Evolutionary conservation across 164 flowering plant genomes (phyloP).

Genomic region (Chimonanthus salicifolius): DNA sequence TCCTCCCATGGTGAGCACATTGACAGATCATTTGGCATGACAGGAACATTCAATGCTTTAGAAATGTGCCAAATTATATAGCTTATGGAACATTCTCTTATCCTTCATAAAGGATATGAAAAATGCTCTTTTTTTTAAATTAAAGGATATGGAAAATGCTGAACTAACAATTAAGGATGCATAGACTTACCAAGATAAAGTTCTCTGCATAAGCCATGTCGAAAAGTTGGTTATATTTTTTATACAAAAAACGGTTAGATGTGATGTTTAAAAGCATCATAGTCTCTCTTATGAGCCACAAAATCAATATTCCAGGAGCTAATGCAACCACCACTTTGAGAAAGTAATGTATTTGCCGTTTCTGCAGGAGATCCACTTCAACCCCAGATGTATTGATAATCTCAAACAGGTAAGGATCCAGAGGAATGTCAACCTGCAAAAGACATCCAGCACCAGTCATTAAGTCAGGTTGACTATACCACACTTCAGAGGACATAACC

Average conservation of each 20-base stretch:
- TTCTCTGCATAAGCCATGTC: slow-evolving; percentile 92
- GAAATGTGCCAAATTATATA: background rate
- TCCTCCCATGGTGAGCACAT: no score
- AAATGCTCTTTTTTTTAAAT: no score
- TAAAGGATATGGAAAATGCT: no score
- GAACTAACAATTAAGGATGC: background rate
- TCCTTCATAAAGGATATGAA: background rate
- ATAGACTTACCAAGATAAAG: slow-evolving; percentile 65
- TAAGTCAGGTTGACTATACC: background rate
- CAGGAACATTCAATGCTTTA: background rate
- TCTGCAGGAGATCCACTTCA: slow-evolving; percentile 95
- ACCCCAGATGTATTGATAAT: slow-evolving; percentile 75
- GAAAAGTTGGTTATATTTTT: slow-evolving; percentile 77
- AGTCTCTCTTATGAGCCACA: slow-evolving; percentile 75
- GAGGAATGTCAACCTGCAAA: slow-evolving; percentile 91
- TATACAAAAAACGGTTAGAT: slow-evolving; percentile 64
- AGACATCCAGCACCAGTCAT: slow-evolving; percentile 8
- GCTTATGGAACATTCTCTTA: background rate
- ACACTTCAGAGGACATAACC: background rate
- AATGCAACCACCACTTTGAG: slow-evolving; percentile 60
- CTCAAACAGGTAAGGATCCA: slow-evolving; percentile 93
- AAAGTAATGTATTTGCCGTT: slow-evolving; percentile 71
- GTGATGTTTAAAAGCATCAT: slow-evolving; percentile 69
- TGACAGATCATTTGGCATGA: background rate
- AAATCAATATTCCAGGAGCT: slow-evolving; percentile 73